Base-by-base conservation (phyloP, 768 basidiomycete genomes). In the Peribolospora kevripleyi region DNA sequence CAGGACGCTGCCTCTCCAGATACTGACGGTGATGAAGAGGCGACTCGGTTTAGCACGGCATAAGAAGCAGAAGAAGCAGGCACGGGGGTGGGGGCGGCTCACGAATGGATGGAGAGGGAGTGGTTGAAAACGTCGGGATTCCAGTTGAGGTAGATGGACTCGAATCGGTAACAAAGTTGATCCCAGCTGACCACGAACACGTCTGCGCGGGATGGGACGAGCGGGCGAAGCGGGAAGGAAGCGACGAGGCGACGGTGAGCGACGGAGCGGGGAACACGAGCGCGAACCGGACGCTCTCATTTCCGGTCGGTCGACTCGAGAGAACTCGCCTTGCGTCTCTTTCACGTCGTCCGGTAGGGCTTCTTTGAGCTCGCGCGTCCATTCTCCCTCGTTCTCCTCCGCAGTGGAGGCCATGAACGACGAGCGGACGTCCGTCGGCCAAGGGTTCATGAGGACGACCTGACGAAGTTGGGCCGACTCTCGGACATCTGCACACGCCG, bases 101-200 rank as follows among this genome's bases (percentile, higher is more conserved):
- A 60, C 60, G 7, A 8, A 7, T 60, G 60, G 0, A 51, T 54
- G 2, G 57, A 46, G 2, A 36, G 13, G 3, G 52, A 51, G 6
- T 47, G 6, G 3, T 46, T 50, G 36, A 84, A 82, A 3, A 75
- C 69, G 0, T 51, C 59, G 0, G 87, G 84, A 65, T 87, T 73
- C 91, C 91, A 97, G 63, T 82, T 91, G 42, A 83, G 64, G 66
- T 87, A 86, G 45, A 91, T 66, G 2, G 81, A 76, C 42, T 84
- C 79, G 59, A 95, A 95, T 0, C 75, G 67, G 5, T 75, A 70
- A 48, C 86, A 74, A 7, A 82, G 73, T 45, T 79, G 76, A 11
- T 80, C 75, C 88, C 88, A 95, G 0, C 78, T 73, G 53, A 93
- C 46, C 9, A 49, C 7, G 25, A 58, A 7, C 0, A 51, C 39